Evolutionary conservation across 1,284 basidiomycete genomes (phyloP).

Genomic region (Moniliophthora roreri): DNA sequence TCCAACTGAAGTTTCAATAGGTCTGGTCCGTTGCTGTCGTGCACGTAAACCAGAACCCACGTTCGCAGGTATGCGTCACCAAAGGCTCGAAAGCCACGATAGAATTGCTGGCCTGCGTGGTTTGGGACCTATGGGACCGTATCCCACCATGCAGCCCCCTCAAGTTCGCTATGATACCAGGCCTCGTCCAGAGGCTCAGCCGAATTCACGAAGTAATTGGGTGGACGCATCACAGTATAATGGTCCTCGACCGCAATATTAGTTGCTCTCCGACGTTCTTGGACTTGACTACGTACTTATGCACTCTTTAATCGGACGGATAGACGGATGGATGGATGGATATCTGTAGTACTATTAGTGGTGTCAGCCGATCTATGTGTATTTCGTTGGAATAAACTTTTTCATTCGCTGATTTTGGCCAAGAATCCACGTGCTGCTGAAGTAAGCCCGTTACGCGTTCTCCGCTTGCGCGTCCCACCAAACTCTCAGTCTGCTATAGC

Average conservation of each 20-base stretch:
- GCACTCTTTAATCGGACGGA: too few species aligned
- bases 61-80: neutral
- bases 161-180: neutral
- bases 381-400: too few species aligned
- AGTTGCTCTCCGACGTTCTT: too few species aligned
- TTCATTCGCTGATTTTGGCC: too few species aligned
- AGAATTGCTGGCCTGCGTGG: neutral
- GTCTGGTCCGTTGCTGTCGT: neutral
- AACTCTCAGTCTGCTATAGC: neutral
- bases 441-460: conserved; percentile 5
- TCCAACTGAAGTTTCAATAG: neutral
- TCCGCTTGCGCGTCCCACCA: conserved; percentile 8
- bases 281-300: too few species aligned
- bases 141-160: neutral
- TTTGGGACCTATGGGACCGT: neutral
- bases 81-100: neutral
- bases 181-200: neutral
- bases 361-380: too few species aligned
- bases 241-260: neutral
- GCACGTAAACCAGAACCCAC: neutral
- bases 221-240: neutral
- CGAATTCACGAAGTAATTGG: neutral
- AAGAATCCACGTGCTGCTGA: neutral
- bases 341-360: too few species aligned
- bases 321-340: too few species aligned